A percentile compares a stretch with the other conserved stretches of the same genome.
Conservation (phyloP, 1,139 yeast species). For the Scheffersomyces lignicola region DNA sequence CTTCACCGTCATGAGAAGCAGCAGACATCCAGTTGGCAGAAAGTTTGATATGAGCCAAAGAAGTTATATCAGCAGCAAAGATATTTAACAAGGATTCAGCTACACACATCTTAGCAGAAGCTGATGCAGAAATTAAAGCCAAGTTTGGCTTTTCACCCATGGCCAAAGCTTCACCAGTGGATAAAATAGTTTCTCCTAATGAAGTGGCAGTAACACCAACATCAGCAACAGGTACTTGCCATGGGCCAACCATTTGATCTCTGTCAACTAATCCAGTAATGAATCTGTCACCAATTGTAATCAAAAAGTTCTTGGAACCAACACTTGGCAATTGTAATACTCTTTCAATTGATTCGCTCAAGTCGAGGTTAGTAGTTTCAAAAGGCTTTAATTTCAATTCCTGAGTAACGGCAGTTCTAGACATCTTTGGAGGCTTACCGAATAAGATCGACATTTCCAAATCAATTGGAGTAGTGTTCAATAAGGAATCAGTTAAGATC, state of each 20-base stretch:
- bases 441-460: constrained; percentile 95
- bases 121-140: constrained; percentile 88
- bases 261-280: constrained; percentile 96
- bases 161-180: constrained; percentile 94
- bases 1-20: constrained; percentile 94
- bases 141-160: constrained; percentile 95
- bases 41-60: constrained; percentile 73
- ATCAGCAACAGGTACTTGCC: constrained; percentile 99
- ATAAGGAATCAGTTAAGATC: constrained; percentile 74
- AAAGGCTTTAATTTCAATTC: constrained; percentile 57
- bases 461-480: constrained; percentile 85
- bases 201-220: constrained; percentile 96
- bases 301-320: constrained; percentile 91
- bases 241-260: constrained; percentile 99
- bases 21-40: constrained; percentile 99
- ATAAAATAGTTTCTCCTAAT: constrained; percentile 65
- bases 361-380: constrained; percentile 25
- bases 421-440: constrained; percentile 96
- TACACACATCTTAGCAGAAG: constrained; percentile 95
- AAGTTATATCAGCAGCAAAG: constrained; percentile 84
- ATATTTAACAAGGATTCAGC: constrained; percentile 92
- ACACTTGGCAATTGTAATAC: constrained; percentile 91
- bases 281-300: constrained; percentile 96
- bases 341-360: constrained; percentile 73
- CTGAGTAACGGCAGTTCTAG: constrained; percentile 71